These are phyloP conservation scores for Cryphonectria naterciae DNA, from an alignment of 2,329 filamentous ascomycete species.

Conservation along the genomic window DNA sequence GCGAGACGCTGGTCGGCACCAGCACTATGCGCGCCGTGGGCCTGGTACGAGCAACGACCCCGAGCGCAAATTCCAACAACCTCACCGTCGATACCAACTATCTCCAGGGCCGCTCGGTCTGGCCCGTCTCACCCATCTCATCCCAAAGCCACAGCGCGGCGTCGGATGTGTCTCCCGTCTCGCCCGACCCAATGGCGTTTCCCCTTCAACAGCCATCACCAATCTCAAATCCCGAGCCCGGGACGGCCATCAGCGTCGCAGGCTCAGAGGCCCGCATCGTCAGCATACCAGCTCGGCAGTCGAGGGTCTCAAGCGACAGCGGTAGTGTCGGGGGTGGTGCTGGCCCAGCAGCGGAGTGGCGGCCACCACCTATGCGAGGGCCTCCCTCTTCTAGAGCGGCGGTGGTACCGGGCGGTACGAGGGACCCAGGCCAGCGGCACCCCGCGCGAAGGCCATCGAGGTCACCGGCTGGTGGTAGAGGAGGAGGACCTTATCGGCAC, in stretches of 20 bases:
- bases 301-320: not conserved
- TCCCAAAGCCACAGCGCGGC: not conserved
- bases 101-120: not conserved
- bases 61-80: not conserved
- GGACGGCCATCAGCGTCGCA: conserved; percentile 8
- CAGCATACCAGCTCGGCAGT: conserved; percentile 13
- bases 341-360: not conserved
- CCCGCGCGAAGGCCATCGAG: not conserved
- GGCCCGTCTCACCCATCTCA: conserved; percentile 14
- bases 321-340: not conserved
- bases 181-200: not conserved
- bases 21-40: not conserved
- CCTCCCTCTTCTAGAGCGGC: not conserved
- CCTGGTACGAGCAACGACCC: not conserved
- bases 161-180: conserved; percentile 17
- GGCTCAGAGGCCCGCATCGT: conserved; percentile 16
- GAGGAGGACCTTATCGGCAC: not conserved
- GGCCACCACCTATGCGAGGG: not conserved
- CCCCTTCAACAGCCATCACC: conserved; percentile 6
- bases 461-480: not conserved
- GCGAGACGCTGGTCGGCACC: conserved; percentile 13
- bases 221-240: not conserved
- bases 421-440: not conserved
- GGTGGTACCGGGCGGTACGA: not conserved
- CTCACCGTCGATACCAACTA: conserved; percentile 15